Base-by-base conservation (phyloP, 306 rosid genomes). In the Vicia sativa region DNA sequence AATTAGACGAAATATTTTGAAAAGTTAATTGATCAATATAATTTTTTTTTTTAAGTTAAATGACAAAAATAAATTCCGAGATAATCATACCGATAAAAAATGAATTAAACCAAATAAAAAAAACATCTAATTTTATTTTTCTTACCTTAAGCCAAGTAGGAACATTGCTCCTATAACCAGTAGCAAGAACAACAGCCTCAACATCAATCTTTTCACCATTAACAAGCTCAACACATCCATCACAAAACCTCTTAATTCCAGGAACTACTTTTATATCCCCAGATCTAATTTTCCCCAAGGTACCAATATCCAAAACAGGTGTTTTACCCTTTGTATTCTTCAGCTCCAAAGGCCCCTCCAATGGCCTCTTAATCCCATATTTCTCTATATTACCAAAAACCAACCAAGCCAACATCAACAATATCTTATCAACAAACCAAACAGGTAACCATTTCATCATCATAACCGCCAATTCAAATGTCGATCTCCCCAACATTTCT, bases 141-240 rank as follows among this genome's bases (percentile, higher is more conserved):
- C 87, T 87, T 80, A 91, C 97, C 97, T 85, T 85, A 3, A 93
- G 95, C 99, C 99, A 93, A 57, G 67, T 83, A n/a, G 99, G 99
- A 45, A 93, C 99, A 25, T 90, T 93, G 87, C 99, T 93, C 25
- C 95, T 84, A 69, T 93, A 93, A 0, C 99, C 99, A 0, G 99
- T 93, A 0, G 99, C 99, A 1, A 93, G 80, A 25, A 93, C 66
- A 9, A 90, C 85, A 0, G 97, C 82, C 46, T 93, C 97, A 29
- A 93, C 66, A 0, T 74, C 79, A 1, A 70, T 80, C 28, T 39
- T 81, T 68, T 87, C 78, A 0, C 95, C 97, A 52, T 78, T 81
- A 39, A 71, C 81, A 2, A 93, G 81, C 72, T 93, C 96, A 6
- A 88, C 95, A 15, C 28, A 74, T 0, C 59, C 48, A 7, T 9